Conservation (phyloP, 352 stramenopile species). For the Pythium scleroteichum region DNA sequence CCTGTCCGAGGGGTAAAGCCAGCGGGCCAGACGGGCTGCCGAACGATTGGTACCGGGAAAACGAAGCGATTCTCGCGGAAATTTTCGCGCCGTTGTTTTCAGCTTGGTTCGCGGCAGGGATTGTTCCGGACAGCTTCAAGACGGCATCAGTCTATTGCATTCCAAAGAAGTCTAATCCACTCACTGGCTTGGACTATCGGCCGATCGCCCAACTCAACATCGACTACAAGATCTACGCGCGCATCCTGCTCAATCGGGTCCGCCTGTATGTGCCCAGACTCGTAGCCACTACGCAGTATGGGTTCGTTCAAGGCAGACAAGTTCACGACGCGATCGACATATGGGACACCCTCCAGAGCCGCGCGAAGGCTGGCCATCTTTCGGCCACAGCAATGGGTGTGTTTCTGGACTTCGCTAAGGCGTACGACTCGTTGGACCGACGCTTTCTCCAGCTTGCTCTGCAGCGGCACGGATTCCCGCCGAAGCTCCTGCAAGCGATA, state of each 20-base stretch:
- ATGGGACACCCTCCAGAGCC: not conserved
- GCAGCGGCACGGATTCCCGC: not conserved
- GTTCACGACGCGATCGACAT: conserved; percentile 1
- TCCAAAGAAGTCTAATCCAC: not conserved
- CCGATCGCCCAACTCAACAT: not conserved
- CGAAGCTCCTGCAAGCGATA: not conserved
- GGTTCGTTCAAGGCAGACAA: not conserved
- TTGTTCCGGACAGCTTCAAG: not conserved
- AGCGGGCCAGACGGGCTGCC: not conserved
- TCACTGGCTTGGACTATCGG: not conserved
- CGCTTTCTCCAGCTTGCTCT: not conserved
- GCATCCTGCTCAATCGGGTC: not conserved
- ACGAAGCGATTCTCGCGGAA: not conserved
- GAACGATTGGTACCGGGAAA: conserved; percentile 1
- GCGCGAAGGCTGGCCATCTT: not conserved
- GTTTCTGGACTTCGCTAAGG: not conserved
- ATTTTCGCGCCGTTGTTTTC: not conserved
- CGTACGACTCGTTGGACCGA: not conserved
- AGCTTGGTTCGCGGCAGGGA: not conserved
- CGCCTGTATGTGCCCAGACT: not conserved
- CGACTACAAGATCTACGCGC: not conserved
- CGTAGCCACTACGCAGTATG: not conserved
- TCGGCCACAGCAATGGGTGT: not conserved
- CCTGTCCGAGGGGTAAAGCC: conserved; percentile 2
- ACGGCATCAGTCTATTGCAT: not conserved